Percentiles rank a stretch among this genome's conserved stretches.
Evolutionary conservation across 108 stramenopile species (phyloP).

Genomic region (Cyclotella atomus): DNA sequence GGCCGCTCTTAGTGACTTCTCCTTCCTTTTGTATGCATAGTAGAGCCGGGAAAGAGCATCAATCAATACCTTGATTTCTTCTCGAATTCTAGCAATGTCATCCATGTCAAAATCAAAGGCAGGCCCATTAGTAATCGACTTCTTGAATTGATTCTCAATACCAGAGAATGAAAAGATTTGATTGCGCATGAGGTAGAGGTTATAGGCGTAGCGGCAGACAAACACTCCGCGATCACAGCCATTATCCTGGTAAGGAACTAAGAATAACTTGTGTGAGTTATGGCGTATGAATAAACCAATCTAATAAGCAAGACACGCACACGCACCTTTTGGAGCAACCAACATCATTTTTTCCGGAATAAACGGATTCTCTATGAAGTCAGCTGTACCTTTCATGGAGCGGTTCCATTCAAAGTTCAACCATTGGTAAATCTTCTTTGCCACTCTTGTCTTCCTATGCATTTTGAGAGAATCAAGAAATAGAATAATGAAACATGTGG

Average conservation of each 20-base stretch:
- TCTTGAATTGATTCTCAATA: constrained; percentile 28
- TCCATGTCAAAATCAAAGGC: constrained; percentile 65
- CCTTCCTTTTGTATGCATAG: constrained; percentile 12
- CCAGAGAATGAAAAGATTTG: constrained; percentile 45
- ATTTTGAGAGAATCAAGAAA: constrained; percentile 84
- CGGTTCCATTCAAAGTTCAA: constrained; percentile 81
- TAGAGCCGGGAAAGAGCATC: constrained; percentile 52
- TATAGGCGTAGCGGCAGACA: constrained; percentile 86
- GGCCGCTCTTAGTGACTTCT: neutral
- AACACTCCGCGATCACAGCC: constrained; percentile 91
- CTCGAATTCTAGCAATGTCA: constrained; percentile 74
- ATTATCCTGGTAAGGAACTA: constrained; percentile 88
- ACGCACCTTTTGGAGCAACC: constrained; percentile 70
- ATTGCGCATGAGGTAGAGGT: constrained; percentile 62
- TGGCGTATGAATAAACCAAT: constrained; percentile 4
- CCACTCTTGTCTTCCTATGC: constrained; percentile 63
- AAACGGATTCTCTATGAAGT: constrained; percentile 38
- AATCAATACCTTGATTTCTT: constrained; percentile 64
- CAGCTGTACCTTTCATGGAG: constrained; percentile 22
- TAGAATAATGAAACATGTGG: constrained; percentile 56
- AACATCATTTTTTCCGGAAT: constrained; percentile 42
- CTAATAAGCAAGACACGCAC: neutral
- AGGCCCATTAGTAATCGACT: constrained; percentile 49
- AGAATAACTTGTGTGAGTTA: neutral
- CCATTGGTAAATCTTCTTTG: constrained; percentile 62